A percentile compares a stretch with the other conserved stretches of the same genome.
Conservation (phyloP, 1,284 basidiomycete genomes). For the Apiotrichum siamense region DNA sequence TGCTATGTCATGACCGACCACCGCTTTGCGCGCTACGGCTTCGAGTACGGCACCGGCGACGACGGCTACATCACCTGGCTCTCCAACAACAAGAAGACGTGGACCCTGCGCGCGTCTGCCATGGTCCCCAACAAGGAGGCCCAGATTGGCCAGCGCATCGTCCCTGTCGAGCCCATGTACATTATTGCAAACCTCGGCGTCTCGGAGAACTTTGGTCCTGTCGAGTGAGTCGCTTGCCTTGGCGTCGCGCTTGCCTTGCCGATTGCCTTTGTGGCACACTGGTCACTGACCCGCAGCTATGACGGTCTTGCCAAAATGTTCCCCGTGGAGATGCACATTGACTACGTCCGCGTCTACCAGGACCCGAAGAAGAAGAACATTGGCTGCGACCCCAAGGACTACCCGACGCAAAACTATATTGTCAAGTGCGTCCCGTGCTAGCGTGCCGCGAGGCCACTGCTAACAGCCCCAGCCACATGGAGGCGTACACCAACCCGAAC, state of each 20-base stretch:
- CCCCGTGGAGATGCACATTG: slow-evolving; percentile 35
- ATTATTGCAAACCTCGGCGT: slow-evolving; percentile 59
- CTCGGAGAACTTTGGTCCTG: slow-evolving; percentile 65
- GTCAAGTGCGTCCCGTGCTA: not conserved
- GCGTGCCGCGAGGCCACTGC: not conserved
- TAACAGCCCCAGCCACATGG: slow-evolving; percentile 2
- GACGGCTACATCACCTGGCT: slow-evolving; percentile 77
- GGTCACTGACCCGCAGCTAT: not conserved
- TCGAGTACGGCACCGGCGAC: slow-evolving; percentile 58
- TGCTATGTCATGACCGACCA: slow-evolving; percentile 48
- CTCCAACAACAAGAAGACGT: slow-evolving; percentile 58
- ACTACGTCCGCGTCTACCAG: slow-evolving; percentile 47
- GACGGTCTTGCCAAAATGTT: slow-evolving; percentile 1
- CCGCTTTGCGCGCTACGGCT: slow-evolving; percentile 57
- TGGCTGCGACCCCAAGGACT: slow-evolving; percentile 50
- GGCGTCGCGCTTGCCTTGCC: too few relatives aligned
- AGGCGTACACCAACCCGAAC: slow-evolving; percentile 38
- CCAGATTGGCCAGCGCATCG: slow-evolving; percentile 64
- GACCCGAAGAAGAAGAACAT: slow-evolving; percentile 41
- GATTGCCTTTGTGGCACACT: too few relatives aligned
- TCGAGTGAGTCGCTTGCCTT: slow-evolving; percentile 59
- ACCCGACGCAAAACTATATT: slow-evolving; percentile 57
- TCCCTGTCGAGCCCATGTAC: slow-evolving; percentile 76
- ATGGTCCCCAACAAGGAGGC: slow-evolving; percentile 63
- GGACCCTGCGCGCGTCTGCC: slow-evolving; percentile 66